Percentiles rank a stretch among this genome's conserved stretches.
Conservation (phyloP, 2,329 filamentous ascomycete genomes). For the Botrytis medusae region DNA sequence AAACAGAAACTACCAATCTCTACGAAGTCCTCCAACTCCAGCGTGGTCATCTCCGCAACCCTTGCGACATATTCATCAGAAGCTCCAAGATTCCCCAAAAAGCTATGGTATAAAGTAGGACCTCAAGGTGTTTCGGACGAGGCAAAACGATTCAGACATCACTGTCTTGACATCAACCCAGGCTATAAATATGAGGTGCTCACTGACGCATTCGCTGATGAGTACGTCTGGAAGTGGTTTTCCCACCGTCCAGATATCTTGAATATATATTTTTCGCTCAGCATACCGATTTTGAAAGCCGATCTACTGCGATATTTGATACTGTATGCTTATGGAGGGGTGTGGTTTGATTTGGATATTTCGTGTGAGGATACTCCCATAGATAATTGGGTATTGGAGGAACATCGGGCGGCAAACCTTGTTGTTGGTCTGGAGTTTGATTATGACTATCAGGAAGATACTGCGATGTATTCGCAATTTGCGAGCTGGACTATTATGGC, state of each 20-base stretch:
- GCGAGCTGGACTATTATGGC: constrained; percentile 11
- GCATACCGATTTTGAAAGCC: constrained; percentile 64
- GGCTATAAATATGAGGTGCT: constrained; percentile 36
- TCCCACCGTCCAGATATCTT: constrained; percentile 62
- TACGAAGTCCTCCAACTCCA: neutral
- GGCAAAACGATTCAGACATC: constrained; percentile 39
- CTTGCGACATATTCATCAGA: neutral
- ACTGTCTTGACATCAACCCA: constrained; percentile 38
- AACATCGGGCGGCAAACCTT: constrained; percentile 44
- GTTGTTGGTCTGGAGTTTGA: constrained; percentile 7
- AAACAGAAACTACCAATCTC: neutral
- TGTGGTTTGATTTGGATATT: constrained; percentile 61
- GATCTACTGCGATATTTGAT: constrained; percentile 66
- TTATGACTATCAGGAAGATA: neutral
- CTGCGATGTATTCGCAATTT: neutral
- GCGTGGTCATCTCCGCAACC: neutral
- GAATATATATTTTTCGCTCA: constrained; percentile 58
- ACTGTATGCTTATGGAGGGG: constrained; percentile 57
- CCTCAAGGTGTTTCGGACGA: constrained; percentile 41
- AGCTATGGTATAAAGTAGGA: constrained; percentile 45
- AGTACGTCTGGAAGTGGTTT: neutral
- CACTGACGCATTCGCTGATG: constrained; percentile 28
- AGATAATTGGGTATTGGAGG: constrained; percentile 60
- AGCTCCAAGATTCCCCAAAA: constrained; percentile 31
- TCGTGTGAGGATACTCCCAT: constrained; percentile 49